These are phyloP conservation scores for Asterionellopsis glacialis DNA, from an alignment of 108 stramenopile species.

Conservation along the genomic window DNA sequence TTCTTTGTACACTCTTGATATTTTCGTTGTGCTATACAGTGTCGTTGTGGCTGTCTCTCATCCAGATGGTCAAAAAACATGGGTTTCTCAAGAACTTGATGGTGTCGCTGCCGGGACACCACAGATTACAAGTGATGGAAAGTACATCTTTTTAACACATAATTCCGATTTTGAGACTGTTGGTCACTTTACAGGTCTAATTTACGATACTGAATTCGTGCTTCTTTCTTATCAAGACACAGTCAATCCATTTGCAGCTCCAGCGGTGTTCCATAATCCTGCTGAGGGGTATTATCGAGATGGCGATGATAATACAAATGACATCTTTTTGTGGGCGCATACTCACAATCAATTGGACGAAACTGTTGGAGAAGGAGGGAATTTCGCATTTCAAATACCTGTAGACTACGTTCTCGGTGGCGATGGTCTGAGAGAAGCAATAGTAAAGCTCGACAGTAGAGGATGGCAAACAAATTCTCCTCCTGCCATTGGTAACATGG, in stretches of 20 bases:
- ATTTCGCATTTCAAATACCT: constrained; percentile 35
- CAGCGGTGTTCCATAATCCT: constrained; percentile 36
- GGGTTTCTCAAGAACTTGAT: constrained; percentile 25
- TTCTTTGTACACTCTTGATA: background rate
- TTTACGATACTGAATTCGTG: background rate
- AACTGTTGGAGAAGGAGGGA: constrained; percentile 12
- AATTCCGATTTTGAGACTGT: constrained; percentile 17
- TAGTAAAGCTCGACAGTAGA: constrained; percentile 9
- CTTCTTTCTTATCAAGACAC: constrained; percentile 10
- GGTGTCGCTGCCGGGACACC: constrained; percentile 31
- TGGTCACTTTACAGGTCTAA: constrained; percentile 38
- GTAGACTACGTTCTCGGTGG: constrained; percentile 12
- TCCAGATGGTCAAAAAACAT: constrained; percentile 17
- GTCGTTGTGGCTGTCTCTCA: constrained; percentile 21
- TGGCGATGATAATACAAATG: constrained; percentile 24
- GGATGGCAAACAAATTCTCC: constrained; percentile 27
- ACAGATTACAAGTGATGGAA: constrained; percentile 30
- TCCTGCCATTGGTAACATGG: constrained; percentile 29
- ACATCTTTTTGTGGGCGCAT: constrained; percentile 16
- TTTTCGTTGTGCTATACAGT: constrained; percentile 3
- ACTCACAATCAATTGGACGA: constrained; percentile 8
- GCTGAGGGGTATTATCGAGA: constrained; percentile 29
- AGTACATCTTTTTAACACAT: constrained; percentile 38
- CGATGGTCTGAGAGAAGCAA: constrained; percentile 6
- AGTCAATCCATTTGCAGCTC: constrained; percentile 15